Evolutionary conservation across 2,329 filamentous ascomycete genomes (phyloP).

Genomic region (Leptodontidium sp.): DNA sequence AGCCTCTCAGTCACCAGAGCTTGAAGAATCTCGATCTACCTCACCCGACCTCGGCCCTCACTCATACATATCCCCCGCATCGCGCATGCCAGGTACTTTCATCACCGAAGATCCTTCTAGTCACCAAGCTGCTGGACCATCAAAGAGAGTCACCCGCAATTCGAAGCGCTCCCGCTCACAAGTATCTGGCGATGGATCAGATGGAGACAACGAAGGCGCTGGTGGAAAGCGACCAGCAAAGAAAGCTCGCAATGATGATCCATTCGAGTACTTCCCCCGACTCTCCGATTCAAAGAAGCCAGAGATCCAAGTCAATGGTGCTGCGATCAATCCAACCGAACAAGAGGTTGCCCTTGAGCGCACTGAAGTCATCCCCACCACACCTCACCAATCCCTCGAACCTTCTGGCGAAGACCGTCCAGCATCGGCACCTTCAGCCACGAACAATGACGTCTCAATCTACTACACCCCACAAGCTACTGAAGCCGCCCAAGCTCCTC

Average conservation of each 20-base stretch:
- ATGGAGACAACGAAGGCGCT: neutral
- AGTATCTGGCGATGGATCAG: neutral
- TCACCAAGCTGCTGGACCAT: constrained; percentile 18
- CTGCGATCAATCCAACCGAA: neutral
- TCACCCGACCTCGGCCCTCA: constrained; percentile 6
- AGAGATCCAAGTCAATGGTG: neutral
- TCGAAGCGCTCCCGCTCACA: neutral
- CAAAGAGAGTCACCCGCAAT: neutral
- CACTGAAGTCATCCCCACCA: constrained; percentile 1
- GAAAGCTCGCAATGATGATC: constrained; percentile 7
- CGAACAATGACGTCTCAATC: neutral
- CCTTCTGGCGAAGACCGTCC: neutral
- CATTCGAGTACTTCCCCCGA: constrained; percentile 7
- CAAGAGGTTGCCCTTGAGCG: neutral
- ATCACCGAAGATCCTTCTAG: neutral
- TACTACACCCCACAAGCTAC: neutral
- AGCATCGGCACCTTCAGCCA: constrained; percentile 3
- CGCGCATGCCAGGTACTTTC: constrained; percentile 6
- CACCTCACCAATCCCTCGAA: neutral
- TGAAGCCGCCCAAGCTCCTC: neutral
- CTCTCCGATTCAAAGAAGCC: too few relatives aligned
- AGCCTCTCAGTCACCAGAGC: constrained; percentile 11
- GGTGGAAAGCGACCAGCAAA: neutral
- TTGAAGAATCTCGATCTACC: constrained; percentile 11
- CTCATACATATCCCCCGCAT: neutral